A percentile compares a stretch with the other conserved stretches of the same genome.
These are phyloP conservation scores for Kuraishia floccosa DNA, from an alignment of 805 yeast species.

Conservation along the genomic window DNA sequence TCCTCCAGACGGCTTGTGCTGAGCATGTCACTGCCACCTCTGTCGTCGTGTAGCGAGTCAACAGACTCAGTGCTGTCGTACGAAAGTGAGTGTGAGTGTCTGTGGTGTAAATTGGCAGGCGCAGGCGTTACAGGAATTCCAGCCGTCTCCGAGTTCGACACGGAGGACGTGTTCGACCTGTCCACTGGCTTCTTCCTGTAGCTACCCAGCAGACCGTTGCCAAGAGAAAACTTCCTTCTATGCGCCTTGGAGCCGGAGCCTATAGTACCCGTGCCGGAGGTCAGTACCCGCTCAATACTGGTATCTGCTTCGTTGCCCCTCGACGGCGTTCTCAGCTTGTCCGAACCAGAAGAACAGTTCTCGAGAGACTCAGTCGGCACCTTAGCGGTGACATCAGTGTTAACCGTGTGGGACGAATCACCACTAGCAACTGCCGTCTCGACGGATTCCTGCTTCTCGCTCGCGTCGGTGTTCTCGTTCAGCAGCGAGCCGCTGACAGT, in stretches of 20 bases:
- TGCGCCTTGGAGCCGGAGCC: conserved; percentile 24
- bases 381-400: neutral
- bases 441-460: too few relatives aligned
- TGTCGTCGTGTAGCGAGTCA: conserved; percentile 40
- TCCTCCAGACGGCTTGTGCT: conserved; percentile 50
- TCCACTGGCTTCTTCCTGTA: conserved; percentile 41
- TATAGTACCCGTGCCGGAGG: neutral
- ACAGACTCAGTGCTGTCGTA: conserved; percentile 40
- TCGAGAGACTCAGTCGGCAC: conserved; percentile 6
- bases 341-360: conserved; percentile 14
- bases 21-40: conserved; percentile 49
- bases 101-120: conserved; percentile 20
- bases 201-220: conserved; percentile 40
- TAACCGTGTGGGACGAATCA: neutral
- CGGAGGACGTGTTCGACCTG: conserved; percentile 30
- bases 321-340: conserved; percentile 3
- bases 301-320: conserved; percentile 9
- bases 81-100: conserved; percentile 17
- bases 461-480: neutral
- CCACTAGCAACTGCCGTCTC: neutral
- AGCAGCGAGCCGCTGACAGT: neutral
- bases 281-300: conserved; percentile 13
- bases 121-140: conserved; percentile 25
- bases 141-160: conserved; percentile 1
- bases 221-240: conserved; percentile 54